Percentiles rank a stretch among this genome's conserved stretches.
These are phyloP conservation scores for Suhomyces terraborum DNA, from an alignment of 1,139 yeast species.

Conservation along the genomic window DNA sequence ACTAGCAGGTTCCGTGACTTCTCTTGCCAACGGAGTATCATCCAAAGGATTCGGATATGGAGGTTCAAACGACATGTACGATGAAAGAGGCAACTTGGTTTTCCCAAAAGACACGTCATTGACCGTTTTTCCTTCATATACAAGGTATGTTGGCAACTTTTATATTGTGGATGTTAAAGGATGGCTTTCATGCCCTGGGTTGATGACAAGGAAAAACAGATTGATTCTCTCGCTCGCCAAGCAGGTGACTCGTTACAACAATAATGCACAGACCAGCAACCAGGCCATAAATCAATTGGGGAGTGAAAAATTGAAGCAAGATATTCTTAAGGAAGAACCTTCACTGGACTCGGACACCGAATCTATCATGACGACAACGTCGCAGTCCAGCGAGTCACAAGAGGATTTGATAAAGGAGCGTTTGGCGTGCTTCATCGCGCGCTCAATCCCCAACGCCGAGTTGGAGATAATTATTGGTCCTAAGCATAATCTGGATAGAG, in stretches of 20 bases:
- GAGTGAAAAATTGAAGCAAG: conserved; percentile 33
- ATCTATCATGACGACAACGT: conserved; percentile 14
- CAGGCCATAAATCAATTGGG: conserved; percentile 36
- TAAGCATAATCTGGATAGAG: conserved; percentile 22
- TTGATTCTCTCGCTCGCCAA: conserved; percentile 68
- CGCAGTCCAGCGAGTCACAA: conserved; percentile 6
- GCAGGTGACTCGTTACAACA: conserved; percentile 57
- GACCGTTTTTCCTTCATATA: conserved; percentile 64
- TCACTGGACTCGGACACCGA: conserved; percentile 14
- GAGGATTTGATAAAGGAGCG: conserved; percentile 55
- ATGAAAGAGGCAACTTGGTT: conserved; percentile 35
- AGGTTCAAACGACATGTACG: conserved; percentile 26
- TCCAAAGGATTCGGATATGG: conserved; percentile 32
- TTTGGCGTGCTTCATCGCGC: conserved; percentile 60
- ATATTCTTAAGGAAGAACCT: conserved; percentile 21
- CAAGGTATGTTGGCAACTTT: conserved; percentile 36
- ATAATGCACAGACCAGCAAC: conserved; percentile 21
- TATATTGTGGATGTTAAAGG: conserved; percentile 72
- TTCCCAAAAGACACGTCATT: conserved; percentile 43
- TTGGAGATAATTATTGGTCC: conserved; percentile 56
- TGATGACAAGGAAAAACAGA: conserved; percentile 68
- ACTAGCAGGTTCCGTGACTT: conserved; percentile 49
- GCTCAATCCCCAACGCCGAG: conserved; percentile 56
- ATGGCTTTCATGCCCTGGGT: conserved; percentile 71
- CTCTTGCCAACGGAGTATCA: conserved; percentile 51